These are phyloP conservation scores for Cicer judaicum DNA, from an alignment of 306 rosid genomes.

Conservation along the genomic window DNA sequence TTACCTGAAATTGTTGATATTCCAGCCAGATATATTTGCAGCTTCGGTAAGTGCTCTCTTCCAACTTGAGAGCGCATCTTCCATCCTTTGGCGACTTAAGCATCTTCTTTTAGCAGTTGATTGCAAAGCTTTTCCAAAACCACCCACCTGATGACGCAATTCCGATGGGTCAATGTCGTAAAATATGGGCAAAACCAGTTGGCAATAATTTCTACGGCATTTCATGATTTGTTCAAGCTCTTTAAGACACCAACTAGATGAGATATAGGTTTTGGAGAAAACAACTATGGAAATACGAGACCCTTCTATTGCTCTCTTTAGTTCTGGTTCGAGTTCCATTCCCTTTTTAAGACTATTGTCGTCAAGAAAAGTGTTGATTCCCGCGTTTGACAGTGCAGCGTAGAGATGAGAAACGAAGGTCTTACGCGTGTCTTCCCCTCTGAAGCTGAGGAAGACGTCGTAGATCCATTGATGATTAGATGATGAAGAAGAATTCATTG, in stretches of 20 bases:
- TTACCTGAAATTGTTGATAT: background rate
- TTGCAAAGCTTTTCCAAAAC: background rate
- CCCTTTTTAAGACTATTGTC: background rate
- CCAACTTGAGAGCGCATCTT: background rate
- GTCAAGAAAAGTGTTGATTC: constrained; percentile 3
- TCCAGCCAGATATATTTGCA: background rate
- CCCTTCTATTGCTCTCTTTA: background rate
- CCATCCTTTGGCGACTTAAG: background rate
- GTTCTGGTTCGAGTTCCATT: background rate
- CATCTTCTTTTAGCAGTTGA: background rate
- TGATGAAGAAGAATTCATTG: constrained; percentile 3
- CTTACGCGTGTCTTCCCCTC: background rate
- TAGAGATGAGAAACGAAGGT: background rate
- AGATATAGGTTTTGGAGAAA: background rate
- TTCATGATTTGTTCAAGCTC: constrained; percentile 19
- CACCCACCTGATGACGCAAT: background rate
- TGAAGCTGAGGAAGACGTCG: constrained; percentile 29
- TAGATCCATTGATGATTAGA: background rate
- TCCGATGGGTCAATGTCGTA: background rate
- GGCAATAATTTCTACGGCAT: background rate
- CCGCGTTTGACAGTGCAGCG: background rate
- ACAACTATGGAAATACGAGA: background rate
- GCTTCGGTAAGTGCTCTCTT: background rate
- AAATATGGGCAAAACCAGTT: constrained; percentile 18
- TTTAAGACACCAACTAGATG: constrained; percentile 40